phyloP scores from a whole-genome alignment of 768 basidiomycete genomes.

The Calocybe gangraenosa region DNA sequence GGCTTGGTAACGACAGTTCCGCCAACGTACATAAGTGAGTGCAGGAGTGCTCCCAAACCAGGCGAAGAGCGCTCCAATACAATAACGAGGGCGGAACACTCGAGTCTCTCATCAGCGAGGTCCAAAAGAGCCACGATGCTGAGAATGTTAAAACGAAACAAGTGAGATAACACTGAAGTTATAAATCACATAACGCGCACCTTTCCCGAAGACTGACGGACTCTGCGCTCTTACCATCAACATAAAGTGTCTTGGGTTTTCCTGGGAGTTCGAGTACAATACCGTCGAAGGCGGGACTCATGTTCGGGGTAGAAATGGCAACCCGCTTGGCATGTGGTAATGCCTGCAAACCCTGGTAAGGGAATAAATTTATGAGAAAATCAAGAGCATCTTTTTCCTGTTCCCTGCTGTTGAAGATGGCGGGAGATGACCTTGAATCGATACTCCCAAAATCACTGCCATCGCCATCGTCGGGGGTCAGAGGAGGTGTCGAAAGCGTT shows the following conservation, averaged over 20 bases:
- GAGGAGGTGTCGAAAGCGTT: constrained; percentile 64
- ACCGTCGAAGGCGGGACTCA: constrained; percentile 71
- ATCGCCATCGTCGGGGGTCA: constrained; percentile 67
- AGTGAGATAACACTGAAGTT: constrained; percentile 6
- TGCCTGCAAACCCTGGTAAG: constrained; percentile 61
- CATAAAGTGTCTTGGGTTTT: constrained; percentile 72
- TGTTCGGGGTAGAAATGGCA: constrained; percentile 62
- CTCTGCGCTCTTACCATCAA: constrained; percentile 80
- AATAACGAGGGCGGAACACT: constrained; percentile 76
- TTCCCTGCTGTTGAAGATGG: constrained; percentile 20
- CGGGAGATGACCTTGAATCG: constrained; percentile 32
- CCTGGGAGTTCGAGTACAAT: constrained; percentile 73
- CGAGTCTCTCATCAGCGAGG: constrained; percentile 79
- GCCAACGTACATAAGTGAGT: constrained; percentile 91
- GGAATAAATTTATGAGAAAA: constrained; percentile 77
- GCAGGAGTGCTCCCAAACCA: constrained; percentile 69
- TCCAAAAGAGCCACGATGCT: constrained; percentile 87
- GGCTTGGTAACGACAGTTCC: constrained; percentile 82
- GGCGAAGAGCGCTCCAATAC: constrained; percentile 71
- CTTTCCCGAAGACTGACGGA: constrained; percentile 81
- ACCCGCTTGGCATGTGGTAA: constrained; percentile 75
- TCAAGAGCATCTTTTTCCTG: constrained; percentile 67
- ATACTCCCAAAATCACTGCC: constrained; percentile 41
- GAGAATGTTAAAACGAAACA: constrained; percentile 9
- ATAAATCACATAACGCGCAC: constrained; percentile 38